These are phyloP conservation scores for Tuber umbilicatum DNA, from an alignment of 495 filamentous ascomycete species.

Conservation along the genomic window DNA sequence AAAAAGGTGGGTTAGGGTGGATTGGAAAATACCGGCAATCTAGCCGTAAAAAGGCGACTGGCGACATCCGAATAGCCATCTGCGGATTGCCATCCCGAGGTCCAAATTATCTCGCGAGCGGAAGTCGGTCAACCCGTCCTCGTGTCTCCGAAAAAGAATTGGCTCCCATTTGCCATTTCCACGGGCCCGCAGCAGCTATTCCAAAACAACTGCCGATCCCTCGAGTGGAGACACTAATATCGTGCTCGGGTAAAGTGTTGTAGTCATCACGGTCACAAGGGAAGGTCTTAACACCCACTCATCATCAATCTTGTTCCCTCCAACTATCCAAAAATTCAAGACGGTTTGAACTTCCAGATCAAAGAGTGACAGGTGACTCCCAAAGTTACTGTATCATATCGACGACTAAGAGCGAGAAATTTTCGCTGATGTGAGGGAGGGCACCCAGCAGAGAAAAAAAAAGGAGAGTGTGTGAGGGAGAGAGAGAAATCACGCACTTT, in stretches of 20 bases:
- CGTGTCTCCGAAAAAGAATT: not conserved
- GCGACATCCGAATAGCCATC: not conserved
- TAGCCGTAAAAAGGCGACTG: not conserved
- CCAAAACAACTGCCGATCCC: not conserved
- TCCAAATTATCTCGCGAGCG: not conserved
- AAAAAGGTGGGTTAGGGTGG: not conserved
- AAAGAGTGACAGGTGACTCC: not conserved
- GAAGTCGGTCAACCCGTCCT: not conserved
- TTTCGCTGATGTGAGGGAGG: not conserved
- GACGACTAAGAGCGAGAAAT: not conserved
- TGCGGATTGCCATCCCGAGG: not conserved
- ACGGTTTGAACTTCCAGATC: conserved; percentile 4
- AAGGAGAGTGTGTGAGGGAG: not conserved
- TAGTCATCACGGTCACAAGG: not conserved
- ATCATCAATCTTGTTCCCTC: not conserved
- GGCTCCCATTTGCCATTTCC: not conserved
- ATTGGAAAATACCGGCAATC: not conserved
- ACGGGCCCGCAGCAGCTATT: not conserved
- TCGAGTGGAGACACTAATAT: not conserved
- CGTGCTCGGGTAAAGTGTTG: not conserved
- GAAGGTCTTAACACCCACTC: not conserved
- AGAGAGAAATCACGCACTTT: not conserved
- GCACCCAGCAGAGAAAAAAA: not conserved
- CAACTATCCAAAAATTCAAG: not conserved
- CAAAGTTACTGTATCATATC: not conserved